phyloP scores from a whole-genome alignment of 1,284 basidiomycete genomes.

The Xanthoconium separans region DNA sequence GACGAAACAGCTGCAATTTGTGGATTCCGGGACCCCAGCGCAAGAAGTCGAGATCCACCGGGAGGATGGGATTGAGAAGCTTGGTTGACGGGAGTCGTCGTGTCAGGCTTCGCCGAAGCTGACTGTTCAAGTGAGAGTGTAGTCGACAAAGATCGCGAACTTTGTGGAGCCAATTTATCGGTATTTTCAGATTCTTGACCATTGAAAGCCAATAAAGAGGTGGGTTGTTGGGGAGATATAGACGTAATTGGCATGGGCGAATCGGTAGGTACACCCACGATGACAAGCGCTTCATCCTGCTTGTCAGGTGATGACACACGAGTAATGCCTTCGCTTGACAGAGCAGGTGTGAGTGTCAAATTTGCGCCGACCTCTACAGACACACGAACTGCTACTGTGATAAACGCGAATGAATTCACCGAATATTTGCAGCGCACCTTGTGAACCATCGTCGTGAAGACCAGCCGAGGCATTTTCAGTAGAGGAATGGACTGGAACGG shows the following conservation, averaged over 20 bases:
- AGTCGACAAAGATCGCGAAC: slow-evolving; percentile 39
- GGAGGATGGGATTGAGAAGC: slow-evolving; percentile 57
- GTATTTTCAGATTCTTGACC: slow-evolving; percentile 28
- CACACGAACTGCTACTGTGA: slow-evolving; percentile 12
- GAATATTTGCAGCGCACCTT: slow-evolving; percentile 22
- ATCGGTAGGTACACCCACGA: not conserved
- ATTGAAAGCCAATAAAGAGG: not conserved
- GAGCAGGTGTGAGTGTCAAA: slow-evolving; percentile 1
- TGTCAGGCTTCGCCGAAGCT: slow-evolving; percentile 20
- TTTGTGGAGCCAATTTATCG: slow-evolving; percentile 32
- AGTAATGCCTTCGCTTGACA: slow-evolving; percentile 9
- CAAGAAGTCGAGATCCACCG: slow-evolving; percentile 68
- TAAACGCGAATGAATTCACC: slow-evolving; percentile 12
- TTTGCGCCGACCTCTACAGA: slow-evolving; percentile 11
- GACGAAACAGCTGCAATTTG: slow-evolving; percentile 22
- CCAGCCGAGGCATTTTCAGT: slow-evolving; percentile 8
- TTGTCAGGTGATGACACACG: slow-evolving; percentile 13
- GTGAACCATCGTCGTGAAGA: slow-evolving; percentile 10
- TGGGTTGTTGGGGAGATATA: slow-evolving; percentile 17
- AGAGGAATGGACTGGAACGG: not conserved
- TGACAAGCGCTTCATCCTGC: slow-evolving; percentile 5
- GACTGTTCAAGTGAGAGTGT: slow-evolving; percentile 27
- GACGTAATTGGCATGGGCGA: slow-evolving; percentile 3
- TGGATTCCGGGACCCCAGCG: slow-evolving; percentile 54
- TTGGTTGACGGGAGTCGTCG: slow-evolving; percentile 6